Evolutionary conservation across 345 rosid genomes (phyloP).

Genomic region (Theobroma cacao): DNA sequence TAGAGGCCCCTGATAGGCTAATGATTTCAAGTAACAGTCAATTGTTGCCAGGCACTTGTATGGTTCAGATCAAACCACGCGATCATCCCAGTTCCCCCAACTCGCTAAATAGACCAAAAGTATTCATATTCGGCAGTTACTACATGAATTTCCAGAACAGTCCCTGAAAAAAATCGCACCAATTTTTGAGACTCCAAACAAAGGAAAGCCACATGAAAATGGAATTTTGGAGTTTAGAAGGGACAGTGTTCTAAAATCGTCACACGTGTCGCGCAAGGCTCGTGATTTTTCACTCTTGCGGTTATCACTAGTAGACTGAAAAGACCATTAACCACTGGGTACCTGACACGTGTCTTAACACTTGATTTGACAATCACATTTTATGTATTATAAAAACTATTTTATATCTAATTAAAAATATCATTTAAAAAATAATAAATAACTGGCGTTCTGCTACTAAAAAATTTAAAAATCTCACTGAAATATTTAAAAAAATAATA

Average conservation of each 20-base stretch:
- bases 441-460: too few species aligned
- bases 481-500: too few species aligned
- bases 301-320: neutral
- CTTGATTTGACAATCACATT: neutral
- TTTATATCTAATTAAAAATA: too few species aligned
- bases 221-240: neutral
- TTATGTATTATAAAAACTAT: too few species aligned
- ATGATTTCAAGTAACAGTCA: neutral
- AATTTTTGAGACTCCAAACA: neutral
- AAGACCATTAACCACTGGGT: neutral
- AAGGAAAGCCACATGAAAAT: neutral
- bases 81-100: neutral
- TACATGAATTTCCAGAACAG: neutral
- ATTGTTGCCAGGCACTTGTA: conserved; percentile 16
- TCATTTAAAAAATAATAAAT: too few species aligned
- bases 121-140: neutral
- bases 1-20: conserved; percentile 8
- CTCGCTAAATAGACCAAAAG: neutral
- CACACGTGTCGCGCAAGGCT: neutral
- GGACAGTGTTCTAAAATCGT: neutral
- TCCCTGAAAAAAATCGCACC: neutral
- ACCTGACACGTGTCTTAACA: neutral
- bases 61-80: conserved; percentile 18
- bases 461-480: too few species aligned
- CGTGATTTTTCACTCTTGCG: neutral